A percentile compares a stretch with the other conserved stretches of the same genome.
These are phyloP conservation scores for Elsinoe necatrix DNA, from an alignment of 2,329 filamentous ascomycete species.

Conservation along the genomic window DNA sequence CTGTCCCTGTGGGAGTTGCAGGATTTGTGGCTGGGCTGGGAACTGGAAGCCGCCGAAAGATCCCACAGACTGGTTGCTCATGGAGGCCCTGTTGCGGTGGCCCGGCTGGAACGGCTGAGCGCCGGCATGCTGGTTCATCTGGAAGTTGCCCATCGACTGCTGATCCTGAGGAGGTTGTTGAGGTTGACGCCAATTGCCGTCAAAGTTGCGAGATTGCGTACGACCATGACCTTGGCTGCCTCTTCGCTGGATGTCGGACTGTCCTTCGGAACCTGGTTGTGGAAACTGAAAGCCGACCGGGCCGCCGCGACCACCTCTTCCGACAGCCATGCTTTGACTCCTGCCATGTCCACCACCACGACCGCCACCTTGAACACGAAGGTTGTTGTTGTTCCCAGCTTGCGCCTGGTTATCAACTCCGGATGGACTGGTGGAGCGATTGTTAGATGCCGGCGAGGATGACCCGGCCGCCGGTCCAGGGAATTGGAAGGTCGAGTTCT, in stretches of 20 bases:
- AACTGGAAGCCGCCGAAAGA: constrained; percentile 84
- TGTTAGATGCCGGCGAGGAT: constrained; percentile 37
- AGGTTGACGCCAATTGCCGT: constrained; percentile 94
- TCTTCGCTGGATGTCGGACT: constrained; percentile 63
- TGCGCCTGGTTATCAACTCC: constrained; percentile 18
- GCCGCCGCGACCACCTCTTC: constrained; percentile 51
- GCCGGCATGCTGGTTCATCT: constrained; percentile 62
- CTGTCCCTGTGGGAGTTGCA: constrained; percentile 76
- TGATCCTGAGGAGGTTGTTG: constrained; percentile 44
- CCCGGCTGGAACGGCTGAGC: constrained; percentile 79
- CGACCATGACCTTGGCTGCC: constrained; percentile 73
- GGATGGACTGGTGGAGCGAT: constrained; percentile 48
- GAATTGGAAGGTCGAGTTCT: constrained; percentile 90
- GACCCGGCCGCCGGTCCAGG: constrained; percentile 64
- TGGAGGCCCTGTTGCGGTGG: constrained; percentile 75
- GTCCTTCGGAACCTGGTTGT: constrained; percentile 42
- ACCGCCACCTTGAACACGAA: constrained; percentile 27
- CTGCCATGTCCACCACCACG: constrained; percentile 48
- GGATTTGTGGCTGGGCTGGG: constrained; percentile 72
- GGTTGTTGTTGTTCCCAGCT: constrained; percentile 21
- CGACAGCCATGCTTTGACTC: constrained; percentile 83
- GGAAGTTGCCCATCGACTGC: constrained; percentile 51
- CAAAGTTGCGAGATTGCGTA: constrained; percentile 84
- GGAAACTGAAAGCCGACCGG: constrained; percentile 63
- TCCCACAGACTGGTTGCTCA: constrained; percentile 73